These are phyloP conservation scores for Canavalia gladiata DNA, from an alignment of 306 rosid genomes.

Conservation along the genomic window DNA sequence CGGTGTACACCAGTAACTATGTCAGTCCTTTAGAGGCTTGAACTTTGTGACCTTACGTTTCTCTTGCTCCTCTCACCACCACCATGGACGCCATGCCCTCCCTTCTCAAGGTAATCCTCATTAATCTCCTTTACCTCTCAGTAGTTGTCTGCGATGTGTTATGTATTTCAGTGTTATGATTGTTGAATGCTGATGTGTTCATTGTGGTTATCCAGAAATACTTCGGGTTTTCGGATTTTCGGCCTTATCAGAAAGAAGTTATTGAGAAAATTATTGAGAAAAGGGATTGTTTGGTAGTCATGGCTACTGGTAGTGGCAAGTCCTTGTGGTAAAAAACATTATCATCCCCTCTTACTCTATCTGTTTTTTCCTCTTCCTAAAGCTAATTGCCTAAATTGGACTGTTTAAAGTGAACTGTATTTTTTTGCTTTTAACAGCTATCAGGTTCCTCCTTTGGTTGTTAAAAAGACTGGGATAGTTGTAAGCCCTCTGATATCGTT, in stretches of 20 bases:
- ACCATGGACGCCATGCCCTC: conserved; percentile 55
- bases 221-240: conserved; percentile 77
- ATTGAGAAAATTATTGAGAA: conserved; percentile 68
- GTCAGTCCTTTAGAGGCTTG: background rate
- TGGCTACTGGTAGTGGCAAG: conserved; percentile 97
- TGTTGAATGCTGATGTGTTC: conserved; percentile 32
- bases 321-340: conserved; percentile 73
- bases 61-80: conserved; percentile 34
- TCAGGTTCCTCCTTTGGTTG: conserved; percentile 91
- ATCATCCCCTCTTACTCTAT: background rate
- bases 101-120: conserved; percentile 65
- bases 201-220: conserved; percentile 54
- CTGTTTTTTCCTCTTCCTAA: background rate
- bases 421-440: conserved; percentile 58
- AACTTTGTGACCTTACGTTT: background rate
- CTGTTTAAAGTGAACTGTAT: conserved; percentile 6
- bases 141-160: conserved; percentile 1
- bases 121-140: background rate
- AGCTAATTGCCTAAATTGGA: conserved; percentile 14
- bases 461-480: conserved; percentile 81
- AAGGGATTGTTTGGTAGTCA: conserved; percentile 84
- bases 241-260: conserved; percentile 77
- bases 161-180: conserved; percentile 13
- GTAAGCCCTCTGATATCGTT: conserved; percentile 88
- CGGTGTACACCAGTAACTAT: background rate